These are phyloP conservation scores for Xenosphaeropsis pyriputrescens DNA, from an alignment of 2,329 filamentous ascomycete genomes.

Conservation along the genomic window DNA sequence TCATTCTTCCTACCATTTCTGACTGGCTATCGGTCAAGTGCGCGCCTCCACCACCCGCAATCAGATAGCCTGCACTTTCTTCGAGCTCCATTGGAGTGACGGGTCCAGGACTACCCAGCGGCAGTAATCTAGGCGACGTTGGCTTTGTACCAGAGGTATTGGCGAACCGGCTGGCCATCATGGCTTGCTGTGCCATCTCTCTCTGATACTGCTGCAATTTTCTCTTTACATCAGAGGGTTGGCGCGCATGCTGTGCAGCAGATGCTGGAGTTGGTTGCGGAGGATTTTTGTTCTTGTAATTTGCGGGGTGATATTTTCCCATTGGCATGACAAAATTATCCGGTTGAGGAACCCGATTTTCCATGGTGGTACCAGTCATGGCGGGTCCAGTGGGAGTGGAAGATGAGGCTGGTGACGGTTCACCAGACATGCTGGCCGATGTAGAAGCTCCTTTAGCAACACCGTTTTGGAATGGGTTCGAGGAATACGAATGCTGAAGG, in stretches of 20 bases:
- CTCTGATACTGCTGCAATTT: conserved; percentile 42
- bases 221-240: conserved; percentile 31
- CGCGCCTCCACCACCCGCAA: conserved; percentile 5
- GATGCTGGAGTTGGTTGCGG: conserved; percentile 10
- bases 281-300: conserved; percentile 31
- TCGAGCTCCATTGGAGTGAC: conserved; percentile 47
- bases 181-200: conserved; percentile 44
- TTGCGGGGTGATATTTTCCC: conserved; percentile 50
- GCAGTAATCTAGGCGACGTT: conserved; percentile 30
- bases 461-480: conserved; percentile 4
- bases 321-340: conserved; percentile 25
- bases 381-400: conserved; percentile 31
- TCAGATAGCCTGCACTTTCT: conserved; percentile 15
- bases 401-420: conserved; percentile 24
- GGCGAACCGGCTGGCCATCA: conserved; percentile 24
- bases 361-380: conserved; percentile 19
- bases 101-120: conserved; percentile 41
- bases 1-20: conserved; percentile 3
- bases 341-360: neutral
- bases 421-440: conserved; percentile 9
- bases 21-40: conserved; percentile 3
- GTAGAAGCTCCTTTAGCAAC: neutral
- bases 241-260: conserved; percentile 18
- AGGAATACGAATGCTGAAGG: conserved; percentile 22
- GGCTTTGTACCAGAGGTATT: conserved; percentile 26